Percentiles rank a stretch among this genome's conserved stretches.
These are phyloP conservation scores for Biancaea sappan DNA, from an alignment of 306 rosid species.

Conservation along the genomic window DNA sequence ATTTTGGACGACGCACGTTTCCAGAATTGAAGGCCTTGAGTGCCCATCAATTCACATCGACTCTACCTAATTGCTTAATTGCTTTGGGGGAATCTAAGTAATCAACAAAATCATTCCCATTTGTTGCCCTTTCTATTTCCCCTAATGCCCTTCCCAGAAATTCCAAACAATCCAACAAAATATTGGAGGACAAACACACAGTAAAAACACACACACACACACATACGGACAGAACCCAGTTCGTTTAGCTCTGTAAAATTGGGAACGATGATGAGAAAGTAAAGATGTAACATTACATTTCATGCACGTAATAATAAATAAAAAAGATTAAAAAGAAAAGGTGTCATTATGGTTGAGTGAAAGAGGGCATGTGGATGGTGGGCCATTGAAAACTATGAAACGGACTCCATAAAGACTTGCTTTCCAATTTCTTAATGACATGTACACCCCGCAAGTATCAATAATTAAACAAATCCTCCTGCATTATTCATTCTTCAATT, in stretches of 20 bases:
- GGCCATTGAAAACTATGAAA: constrained; percentile 66
- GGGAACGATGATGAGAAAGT: constrained; percentile 36
- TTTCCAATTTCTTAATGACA: constrained; percentile 68
- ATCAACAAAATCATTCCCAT: constrained; percentile 19
- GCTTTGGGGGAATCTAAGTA: constrained; percentile 38
- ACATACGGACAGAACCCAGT: not conserved
- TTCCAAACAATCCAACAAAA: not conserved
- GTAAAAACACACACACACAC: not conserved
- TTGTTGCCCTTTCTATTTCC: constrained; percentile 27
- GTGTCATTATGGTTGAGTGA: constrained; percentile 47
- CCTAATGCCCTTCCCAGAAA: not conserved
- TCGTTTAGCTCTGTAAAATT: constrained; percentile 25
- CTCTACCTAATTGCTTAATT: constrained; percentile 67
- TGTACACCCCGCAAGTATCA: constrained; percentile 65
- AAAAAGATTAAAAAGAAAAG: constrained; percentile 23
- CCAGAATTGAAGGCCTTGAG: constrained; percentile 38
- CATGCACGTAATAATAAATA: constrained; percentile 33
- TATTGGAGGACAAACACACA: not conserved
- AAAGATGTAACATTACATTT: constrained; percentile 36
- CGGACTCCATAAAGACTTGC: constrained; percentile 76
- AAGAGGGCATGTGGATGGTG: constrained; percentile 85
- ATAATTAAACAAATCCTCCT: constrained; percentile 49
- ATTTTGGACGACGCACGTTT: constrained; percentile 36
- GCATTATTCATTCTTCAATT: constrained; percentile 86
- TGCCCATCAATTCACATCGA: constrained; percentile 66